phyloP scores from a whole-genome alignment of 768 basidiomycete species.

The Tricholoma sp. region DNA sequence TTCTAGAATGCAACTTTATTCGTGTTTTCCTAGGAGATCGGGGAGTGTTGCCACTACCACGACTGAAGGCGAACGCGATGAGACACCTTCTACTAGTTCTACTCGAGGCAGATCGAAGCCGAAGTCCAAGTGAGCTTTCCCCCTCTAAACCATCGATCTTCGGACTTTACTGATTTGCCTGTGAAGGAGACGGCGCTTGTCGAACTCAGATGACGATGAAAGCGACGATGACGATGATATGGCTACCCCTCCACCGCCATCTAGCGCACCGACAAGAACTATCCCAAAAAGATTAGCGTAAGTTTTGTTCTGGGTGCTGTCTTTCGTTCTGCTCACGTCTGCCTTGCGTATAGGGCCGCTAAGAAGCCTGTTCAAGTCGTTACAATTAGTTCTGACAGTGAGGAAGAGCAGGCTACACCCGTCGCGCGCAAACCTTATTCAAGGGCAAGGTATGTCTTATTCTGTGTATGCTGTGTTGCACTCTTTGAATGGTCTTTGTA shows the following conservation, averaged over 20 bases:
- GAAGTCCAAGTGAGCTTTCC: conserved; percentile 36
- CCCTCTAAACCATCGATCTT: background rate
- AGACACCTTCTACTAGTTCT: conserved; percentile 28
- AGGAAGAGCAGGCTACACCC: conserved; percentile 24
- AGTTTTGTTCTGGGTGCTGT: conserved; percentile 18
- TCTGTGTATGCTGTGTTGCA: conserved; percentile 2
- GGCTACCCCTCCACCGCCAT: conserved; percentile 30
- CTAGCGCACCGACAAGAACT: conserved; percentile 38
- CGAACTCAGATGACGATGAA: conserved; percentile 44
- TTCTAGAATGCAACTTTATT: background rate
- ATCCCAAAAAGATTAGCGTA: conserved; percentile 60
- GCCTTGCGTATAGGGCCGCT: conserved; percentile 25
- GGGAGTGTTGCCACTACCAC: conserved; percentile 47
- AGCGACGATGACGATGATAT: conserved; percentile 33
- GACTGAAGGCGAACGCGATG: conserved; percentile 30
- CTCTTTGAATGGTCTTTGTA: conserved; percentile 8
- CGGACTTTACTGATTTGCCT: background rate
- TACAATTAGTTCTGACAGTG: conserved; percentile 34
- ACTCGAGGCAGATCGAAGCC: conserved; percentile 27
- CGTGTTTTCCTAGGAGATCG: conserved; percentile 43
- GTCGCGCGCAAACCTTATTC: conserved; percentile 11
- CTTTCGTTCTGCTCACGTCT: background rate
- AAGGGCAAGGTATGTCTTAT: conserved; percentile 9
- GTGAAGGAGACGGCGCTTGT: conserved; percentile 50
- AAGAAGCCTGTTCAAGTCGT: conserved; percentile 33